Evolutionary conservation across 2,329 filamentous ascomycete species (phyloP).

Genomic region (Diaporthe humulicola): DNA sequence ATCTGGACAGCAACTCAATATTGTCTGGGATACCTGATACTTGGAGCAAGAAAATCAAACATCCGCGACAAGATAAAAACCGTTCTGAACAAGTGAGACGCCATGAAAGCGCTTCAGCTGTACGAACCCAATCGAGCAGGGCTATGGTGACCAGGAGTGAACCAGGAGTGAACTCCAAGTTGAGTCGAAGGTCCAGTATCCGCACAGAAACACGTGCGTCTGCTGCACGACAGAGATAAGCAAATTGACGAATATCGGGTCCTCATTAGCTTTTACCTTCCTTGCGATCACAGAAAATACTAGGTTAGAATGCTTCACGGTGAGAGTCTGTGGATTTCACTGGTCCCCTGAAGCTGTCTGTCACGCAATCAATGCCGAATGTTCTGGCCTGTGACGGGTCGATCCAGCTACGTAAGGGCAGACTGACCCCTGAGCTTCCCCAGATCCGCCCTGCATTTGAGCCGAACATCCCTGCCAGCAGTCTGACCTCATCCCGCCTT

Average conservation of each 20-base stretch:
- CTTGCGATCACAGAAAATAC: background rate
- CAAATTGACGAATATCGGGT: background rate
- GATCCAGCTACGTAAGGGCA: background rate
- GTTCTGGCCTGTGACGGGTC: conserved; percentile 5
- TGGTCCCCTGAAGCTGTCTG: background rate
- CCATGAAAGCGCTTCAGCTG: no score
- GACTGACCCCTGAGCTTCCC: conserved; percentile 31
- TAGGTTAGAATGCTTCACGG: background rate
- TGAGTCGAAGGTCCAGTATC: background rate
- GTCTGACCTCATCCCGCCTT: conserved; percentile 9
- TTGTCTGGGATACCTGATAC: background rate
- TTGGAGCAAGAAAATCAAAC: background rate
- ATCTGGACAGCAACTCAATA: background rate
- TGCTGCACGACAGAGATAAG: background rate
- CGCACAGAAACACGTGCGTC: background rate
- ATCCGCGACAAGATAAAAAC: background rate
- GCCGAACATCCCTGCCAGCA: conserved; percentile 14
- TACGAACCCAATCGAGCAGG: no score
- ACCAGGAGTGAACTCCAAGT: background rate
- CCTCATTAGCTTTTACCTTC: background rate
- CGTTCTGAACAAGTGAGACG: background rate
- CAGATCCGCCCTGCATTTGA: conserved; percentile 21
- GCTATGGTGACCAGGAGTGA: no score
- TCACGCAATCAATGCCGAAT: background rate
- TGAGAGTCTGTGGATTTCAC: background rate